Conservation (phyloP, 164 flowering plant genomes). For the Magnolia kwangsiensis region DNA sequence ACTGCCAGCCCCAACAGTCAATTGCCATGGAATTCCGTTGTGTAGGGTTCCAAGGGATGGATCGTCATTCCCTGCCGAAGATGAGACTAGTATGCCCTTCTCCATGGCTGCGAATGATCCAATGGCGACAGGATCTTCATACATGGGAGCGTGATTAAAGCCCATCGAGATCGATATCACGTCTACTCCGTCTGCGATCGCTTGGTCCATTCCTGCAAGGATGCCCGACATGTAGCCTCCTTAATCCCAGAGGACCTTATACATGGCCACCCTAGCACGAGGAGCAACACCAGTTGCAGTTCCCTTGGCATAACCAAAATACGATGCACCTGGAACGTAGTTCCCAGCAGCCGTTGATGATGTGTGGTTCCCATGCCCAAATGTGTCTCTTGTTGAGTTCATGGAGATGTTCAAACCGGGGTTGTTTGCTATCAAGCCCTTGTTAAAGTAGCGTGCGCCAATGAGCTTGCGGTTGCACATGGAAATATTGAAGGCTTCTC, state of each 20-base stretch:
- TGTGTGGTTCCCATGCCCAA: conserved; percentile 22
- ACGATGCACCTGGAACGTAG: conserved; percentile 7
- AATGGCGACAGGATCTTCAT: conserved; percentile 1
- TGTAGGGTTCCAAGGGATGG: too few relatives aligned
- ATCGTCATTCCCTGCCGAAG: too few relatives aligned
- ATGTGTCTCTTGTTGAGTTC: conserved; percentile 10
- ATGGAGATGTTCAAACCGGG: conserved; percentile 9
- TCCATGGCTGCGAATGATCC: too few relatives aligned
- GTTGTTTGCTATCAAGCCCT: not conserved
- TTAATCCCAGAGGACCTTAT: conserved; percentile 50
- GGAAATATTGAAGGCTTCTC: conserved; percentile 37
- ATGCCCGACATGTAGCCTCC: conserved; percentile 38
- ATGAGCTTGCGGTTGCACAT: conserved; percentile 22
- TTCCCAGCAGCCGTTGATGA: conserved; percentile 17
- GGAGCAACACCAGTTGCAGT: conserved; percentile 64
- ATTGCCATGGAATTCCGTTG: too few relatives aligned
- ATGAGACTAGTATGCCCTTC: too few relatives aligned
- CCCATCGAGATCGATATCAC: conserved; percentile 67
- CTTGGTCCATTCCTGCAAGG: conserved; percentile 63
- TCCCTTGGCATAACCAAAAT: conserved; percentile 31
- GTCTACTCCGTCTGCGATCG: conserved; percentile 62
- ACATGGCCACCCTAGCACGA: conserved; percentile 55
- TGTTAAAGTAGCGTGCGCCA: conserved; percentile 17
- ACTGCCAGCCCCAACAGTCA: too few relatives aligned
- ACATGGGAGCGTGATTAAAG: not conserved